A percentile compares a stretch with the other conserved stretches of the same genome.
Evolutionary conservation across 805 yeast species (phyloP).

Genomic region (Kuraishia borneana): DNA sequence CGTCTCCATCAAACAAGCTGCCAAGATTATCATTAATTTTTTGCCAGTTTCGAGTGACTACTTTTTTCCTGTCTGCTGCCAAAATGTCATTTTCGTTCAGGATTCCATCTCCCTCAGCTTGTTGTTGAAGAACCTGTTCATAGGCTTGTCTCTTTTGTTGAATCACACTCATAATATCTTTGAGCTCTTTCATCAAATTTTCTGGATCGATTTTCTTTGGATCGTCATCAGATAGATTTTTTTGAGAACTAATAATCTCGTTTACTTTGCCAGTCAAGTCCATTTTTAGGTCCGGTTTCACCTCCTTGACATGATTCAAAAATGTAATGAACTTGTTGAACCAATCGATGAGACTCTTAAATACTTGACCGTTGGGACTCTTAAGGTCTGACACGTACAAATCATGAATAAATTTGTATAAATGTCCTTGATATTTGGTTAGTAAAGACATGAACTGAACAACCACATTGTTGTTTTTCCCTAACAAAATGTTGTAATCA

Average conservation of each 20-base stretch:
- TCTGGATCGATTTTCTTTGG: conserved; percentile 13
- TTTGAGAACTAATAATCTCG: neutral
- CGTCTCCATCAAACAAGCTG: conserved; percentile 10
- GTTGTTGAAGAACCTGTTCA: conserved; percentile 19
- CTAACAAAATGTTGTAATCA: conserved; percentile 25
- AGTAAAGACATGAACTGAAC: conserved; percentile 54
- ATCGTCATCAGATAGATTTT: neutral
- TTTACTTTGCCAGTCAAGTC: conserved; percentile 22
- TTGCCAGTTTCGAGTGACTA: conserved; percentile 30
- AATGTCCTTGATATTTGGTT: conserved; percentile 58
- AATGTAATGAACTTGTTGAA: conserved; percentile 52
- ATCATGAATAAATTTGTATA: conserved; percentile 69
- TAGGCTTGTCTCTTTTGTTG: conserved; percentile 25
- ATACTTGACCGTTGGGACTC: conserved; percentile 27
- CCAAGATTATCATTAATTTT: conserved; percentile 22
- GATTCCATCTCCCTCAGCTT: conserved; percentile 3
- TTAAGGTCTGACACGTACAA: conserved; percentile 71
- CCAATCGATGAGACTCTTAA: conserved; percentile 68
- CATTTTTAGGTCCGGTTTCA: conserved; percentile 26
- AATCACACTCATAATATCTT: conserved; percentile 24
- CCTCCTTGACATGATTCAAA: conserved; percentile 47
- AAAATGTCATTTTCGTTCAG: conserved; percentile 7
- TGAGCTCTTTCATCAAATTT: conserved; percentile 26
- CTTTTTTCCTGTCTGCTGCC: conserved; percentile 12
- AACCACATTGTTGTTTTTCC: conserved; percentile 47